A percentile compares a stretch with the other conserved stretches of the same genome.
Conservation (phyloP, 1,139 yeast species). For the Yamadazyma diddensiae region DNA sequence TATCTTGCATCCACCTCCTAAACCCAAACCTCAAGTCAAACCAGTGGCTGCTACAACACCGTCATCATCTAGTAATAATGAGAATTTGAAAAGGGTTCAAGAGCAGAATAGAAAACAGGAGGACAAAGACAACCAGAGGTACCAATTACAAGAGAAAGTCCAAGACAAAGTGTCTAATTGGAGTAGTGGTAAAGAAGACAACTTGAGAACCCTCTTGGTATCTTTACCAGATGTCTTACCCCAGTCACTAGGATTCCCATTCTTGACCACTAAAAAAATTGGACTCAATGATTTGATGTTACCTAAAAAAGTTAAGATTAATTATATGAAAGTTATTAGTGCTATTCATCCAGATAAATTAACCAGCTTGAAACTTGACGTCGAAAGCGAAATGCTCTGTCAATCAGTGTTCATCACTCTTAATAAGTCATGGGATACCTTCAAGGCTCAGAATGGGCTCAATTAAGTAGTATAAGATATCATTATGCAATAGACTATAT, state of each 20-base stretch:
- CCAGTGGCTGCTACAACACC: slow-evolving; percentile 14
- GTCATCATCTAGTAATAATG: slow-evolving; percentile 15
- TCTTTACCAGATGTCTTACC: slow-evolving; percentile 62
- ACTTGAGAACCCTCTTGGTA: slow-evolving; percentile 70
- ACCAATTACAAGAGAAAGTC: slow-evolving; percentile 59
- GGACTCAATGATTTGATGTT: slow-evolving; percentile 73
- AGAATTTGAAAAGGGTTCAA: slow-evolving; percentile 27
- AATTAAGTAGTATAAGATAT: slow-evolving; percentile 8
- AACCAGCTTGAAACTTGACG: slow-evolving; percentile 32
- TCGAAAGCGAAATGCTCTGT: slow-evolving; percentile 81
- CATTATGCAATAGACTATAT: background rate
- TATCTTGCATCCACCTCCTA: slow-evolving; percentile 51
- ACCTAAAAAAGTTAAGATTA: slow-evolving; percentile 86
- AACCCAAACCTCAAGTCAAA: slow-evolving; percentile 16
- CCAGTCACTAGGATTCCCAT: slow-evolving; percentile 62
- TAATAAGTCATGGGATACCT: slow-evolving; percentile 89
- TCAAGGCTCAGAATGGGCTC: slow-evolving; percentile 46
- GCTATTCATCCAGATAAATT: slow-evolving; percentile 94
- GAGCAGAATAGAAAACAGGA: slow-evolving; percentile 48
- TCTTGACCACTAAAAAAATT: slow-evolving; percentile 24
- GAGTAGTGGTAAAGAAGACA: slow-evolving; percentile 74
- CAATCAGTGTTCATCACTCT: slow-evolving; percentile 81
- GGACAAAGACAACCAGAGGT: slow-evolving; percentile 53
- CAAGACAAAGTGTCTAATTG: slow-evolving; percentile 55
- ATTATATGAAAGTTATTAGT: slow-evolving; percentile 90